Evolutionary conservation across 805 yeast genomes (phyloP).

Genomic region (Saturnispora sanitii): DNA sequence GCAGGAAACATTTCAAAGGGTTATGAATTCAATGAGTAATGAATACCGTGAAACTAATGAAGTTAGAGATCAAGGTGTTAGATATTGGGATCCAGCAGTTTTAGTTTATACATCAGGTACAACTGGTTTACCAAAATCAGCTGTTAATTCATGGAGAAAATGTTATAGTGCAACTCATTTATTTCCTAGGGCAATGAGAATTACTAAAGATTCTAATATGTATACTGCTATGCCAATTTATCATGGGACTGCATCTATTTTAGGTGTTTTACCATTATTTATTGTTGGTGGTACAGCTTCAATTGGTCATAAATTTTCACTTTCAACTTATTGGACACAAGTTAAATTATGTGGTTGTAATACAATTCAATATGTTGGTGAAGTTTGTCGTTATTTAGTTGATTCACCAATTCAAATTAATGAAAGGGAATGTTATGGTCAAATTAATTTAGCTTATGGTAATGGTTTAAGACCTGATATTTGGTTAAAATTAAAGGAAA

Average conservation of each 20-base stretch:
- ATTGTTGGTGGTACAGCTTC: slow-evolving; percentile 66
- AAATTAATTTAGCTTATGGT: slow-evolving; percentile 68
- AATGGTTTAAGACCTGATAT: slow-evolving; percentile 86
- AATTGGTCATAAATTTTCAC: slow-evolving; percentile 71
- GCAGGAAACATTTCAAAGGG: slow-evolving; percentile 8
- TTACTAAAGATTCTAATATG: slow-evolving; percentile 45
- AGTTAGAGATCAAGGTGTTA: slow-evolving; percentile 48
- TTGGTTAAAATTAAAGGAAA: slow-evolving; percentile 68
- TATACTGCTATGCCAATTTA: slow-evolving; percentile 93
- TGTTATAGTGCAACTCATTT: slow-evolving; percentile 58
- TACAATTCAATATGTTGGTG: slow-evolving; percentile 89
- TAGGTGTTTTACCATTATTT: slow-evolving; percentile 62
- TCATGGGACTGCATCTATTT: slow-evolving; percentile 86
- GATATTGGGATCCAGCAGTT: slow-evolving; percentile 54
- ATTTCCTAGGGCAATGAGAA: slow-evolving; percentile 60
- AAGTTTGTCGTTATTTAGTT: slow-evolving; percentile 77
- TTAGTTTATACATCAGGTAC: slow-evolving; percentile 90
- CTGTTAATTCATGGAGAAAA: slow-evolving; percentile 87
- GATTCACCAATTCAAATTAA: slow-evolving; percentile 28
- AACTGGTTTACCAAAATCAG: slow-evolving; percentile 90
- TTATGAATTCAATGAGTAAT: slow-evolving; percentile 28
- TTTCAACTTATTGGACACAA: slow-evolving; percentile 84
- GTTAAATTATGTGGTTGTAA: slow-evolving; percentile 62
- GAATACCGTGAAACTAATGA: slow-evolving; percentile 45
- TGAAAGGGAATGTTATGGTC: slow-evolving; percentile 19